A percentile compares a stretch with the other conserved stretches of the same genome.
Evolutionary conservation across 2,329 filamentous ascomycete genomes (phyloP).

Genomic region (Hypoxylon sp.): DNA sequence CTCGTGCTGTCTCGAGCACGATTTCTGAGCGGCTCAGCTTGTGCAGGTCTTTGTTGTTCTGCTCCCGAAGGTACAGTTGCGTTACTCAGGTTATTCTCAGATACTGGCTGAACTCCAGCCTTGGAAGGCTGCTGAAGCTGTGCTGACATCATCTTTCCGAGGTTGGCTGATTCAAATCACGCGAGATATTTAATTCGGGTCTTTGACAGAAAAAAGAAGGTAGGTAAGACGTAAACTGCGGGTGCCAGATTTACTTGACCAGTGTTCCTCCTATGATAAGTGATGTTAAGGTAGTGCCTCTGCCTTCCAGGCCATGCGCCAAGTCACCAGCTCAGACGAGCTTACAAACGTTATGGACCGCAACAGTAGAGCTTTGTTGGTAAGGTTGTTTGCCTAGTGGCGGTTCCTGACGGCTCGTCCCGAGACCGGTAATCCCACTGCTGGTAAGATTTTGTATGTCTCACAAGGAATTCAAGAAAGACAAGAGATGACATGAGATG

Average conservation of each 20-base stretch:
- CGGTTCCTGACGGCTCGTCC: slow-evolving; percentile 1
- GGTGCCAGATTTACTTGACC: slow-evolving; percentile 5
- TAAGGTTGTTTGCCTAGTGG: slow-evolving; percentile 4
- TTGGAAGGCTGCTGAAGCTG: slow-evolving; percentile 49
- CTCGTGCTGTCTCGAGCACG: slow-evolving; percentile 59
- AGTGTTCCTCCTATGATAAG: slow-evolving; percentile 18
- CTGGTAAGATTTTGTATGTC: slow-evolving; percentile 9
- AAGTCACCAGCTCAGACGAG: slow-evolving; percentile 28
- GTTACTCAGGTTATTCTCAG: slow-evolving; percentile 19
- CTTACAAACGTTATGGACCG: slow-evolving; percentile 18
- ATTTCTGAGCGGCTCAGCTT: slow-evolving; percentile 52
- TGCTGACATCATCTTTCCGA: slow-evolving; percentile 52
- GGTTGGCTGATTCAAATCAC: slow-evolving; percentile 13
- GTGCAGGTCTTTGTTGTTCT: slow-evolving; percentile 14
- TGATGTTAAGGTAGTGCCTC: slow-evolving; percentile 6
- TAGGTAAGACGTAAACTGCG: background rate
- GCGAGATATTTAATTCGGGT: slow-evolving; percentile 2
- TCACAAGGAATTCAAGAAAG: slow-evolving; percentile 5
- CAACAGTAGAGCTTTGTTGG: slow-evolving; percentile 7
- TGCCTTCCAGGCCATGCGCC: slow-evolving; percentile 25
- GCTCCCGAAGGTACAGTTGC: slow-evolving; percentile 24
- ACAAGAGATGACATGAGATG: background rate
- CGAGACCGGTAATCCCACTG: background rate
- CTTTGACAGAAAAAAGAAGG: background rate
- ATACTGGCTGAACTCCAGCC: slow-evolving; percentile 26